Evolutionary conservation across 2,329 filamentous ascomycete genomes (phyloP).

Genomic region (Tolypocladium endophyticum): DNA sequence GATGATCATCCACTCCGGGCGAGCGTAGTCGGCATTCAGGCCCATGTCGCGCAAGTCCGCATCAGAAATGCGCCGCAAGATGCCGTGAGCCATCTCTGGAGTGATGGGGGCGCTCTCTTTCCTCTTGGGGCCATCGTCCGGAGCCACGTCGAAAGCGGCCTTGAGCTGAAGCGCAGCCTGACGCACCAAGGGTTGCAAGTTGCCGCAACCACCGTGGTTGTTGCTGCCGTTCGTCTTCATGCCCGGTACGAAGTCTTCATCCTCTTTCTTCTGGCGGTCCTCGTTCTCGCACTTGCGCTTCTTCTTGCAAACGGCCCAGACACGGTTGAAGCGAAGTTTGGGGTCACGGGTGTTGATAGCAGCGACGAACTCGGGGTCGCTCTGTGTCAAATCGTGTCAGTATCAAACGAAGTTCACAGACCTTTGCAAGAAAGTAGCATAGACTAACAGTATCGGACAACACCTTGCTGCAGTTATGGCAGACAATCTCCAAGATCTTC

Average conservation of each 20-base stretch:
- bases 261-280: conserved; percentile 55
- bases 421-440: conserved; percentile 40
- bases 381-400: conserved; percentile 55
- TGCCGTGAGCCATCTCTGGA: conserved; percentile 72
- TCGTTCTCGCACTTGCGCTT: conserved; percentile 79
- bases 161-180: conserved; percentile 78
- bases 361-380: conserved; percentile 70
- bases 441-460: conserved; percentile 95
- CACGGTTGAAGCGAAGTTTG: conserved; percentile 84
- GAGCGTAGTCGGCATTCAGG: conserved; percentile 86
- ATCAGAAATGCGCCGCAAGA: conserved; percentile 77
- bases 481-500: conserved; percentile 97
- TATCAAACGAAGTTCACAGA: conserved; percentile 37
- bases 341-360: conserved; percentile 81
- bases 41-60: conserved; percentile 79
- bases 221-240: conserved; percentile 38
- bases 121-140: conserved; percentile 60
- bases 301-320: conserved; percentile 87
- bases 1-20: conserved; percentile 96
- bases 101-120: conserved; percentile 76
- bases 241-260: conserved; percentile 54
- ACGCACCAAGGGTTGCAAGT: conserved; percentile 77
- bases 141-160: conserved; percentile 53
- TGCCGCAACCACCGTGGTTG: conserved; percentile 87
- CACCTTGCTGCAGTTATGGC: conserved; percentile 97